Evolutionary conservation across 2,329 filamentous ascomycete species (phyloP).

Genomic region (Chalara sp.): DNA sequence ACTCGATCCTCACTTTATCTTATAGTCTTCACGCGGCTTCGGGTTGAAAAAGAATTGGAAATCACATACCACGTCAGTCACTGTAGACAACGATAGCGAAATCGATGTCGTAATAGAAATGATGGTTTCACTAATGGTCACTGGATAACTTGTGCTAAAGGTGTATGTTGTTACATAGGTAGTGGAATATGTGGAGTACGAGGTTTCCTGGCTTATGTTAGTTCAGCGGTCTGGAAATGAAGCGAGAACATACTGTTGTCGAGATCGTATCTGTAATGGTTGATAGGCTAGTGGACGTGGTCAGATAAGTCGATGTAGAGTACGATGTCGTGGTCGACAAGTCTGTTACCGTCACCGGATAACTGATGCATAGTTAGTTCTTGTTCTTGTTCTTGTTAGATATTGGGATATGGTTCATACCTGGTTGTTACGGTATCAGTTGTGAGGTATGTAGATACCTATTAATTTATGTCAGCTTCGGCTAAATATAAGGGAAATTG

Average conservation of each 20-base stretch:
- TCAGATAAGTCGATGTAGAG: background rate
- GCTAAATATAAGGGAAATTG: background rate
- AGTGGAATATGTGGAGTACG: background rate
- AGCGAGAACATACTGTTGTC: background rate
- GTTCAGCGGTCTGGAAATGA: background rate
- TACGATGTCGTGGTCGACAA: background rate
- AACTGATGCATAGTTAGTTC: no score
- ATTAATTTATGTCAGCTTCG: background rate
- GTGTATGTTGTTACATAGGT: background rate
- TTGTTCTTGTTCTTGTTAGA: no score
- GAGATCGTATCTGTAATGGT: background rate
- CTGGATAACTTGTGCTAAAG: background rate
- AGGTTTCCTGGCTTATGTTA: background rate
- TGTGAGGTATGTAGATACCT: background rate
- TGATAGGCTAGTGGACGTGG: background rate
- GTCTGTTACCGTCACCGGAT: background rate
- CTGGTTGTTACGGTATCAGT: background rate
- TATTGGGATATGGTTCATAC: no score
- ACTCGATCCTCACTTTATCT: no score
- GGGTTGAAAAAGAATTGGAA: no score
- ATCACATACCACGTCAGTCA: no score
- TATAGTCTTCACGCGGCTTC: no score
- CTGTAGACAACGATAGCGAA: no score
- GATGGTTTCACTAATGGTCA: background rate
- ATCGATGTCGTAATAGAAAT: constrained; percentile 5